Base-by-base conservation (phyloP, 2,329 filamentous ascomycete species). In the Neopestalotiopsis clavispora region DNA sequence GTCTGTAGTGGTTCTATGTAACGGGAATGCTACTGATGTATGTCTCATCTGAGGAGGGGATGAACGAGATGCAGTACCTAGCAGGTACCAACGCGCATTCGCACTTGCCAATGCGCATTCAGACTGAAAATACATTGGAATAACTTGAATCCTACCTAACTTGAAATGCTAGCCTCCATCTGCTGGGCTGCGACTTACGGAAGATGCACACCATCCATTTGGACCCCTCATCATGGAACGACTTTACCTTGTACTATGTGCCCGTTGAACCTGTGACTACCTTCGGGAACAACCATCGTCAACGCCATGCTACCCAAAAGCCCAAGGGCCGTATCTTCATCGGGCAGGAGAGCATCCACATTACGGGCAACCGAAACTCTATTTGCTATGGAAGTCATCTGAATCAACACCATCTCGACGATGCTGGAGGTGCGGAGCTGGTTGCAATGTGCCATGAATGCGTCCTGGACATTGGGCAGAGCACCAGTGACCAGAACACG, bases 291-390 rank as follows among this genome's bases (percentile, higher is more conserved):
- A 30, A 30, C 57, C 45, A 52, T 6, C 17, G 57, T 9, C n/a
- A 14, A 38, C 30, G 59, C 30, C 59, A 62, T 62, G 32, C 59
- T 40, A 62, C 59, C 59, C 32, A 34, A 62, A 52, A 52, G 12
- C 32, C 34, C 59, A 62, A 20, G n/a, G n/a, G 34, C 34, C 59
- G 23, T 40, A 28, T 62, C 59, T 62, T 62, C 32, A 62, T 62
- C 32, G 32, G 59, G 59, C 59, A 62, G 59, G 59, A 62, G 59
- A 62, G 30, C 30, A 40, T 62, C 30, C 32, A 62, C 32, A 34
- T 14, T 12, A 17, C 59, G 17, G 45, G 59, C 34, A 62, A n/a
- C 30, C 59, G 59, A 62, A 62, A 62, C 59, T 40, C 34, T 62
- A 62, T 17, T 20, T 10, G 17, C 45, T 52, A 9, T 17, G 45